Evolutionary conservation across 148 eudicot species (phyloP).

Genomic region (Diospyros lotus): DNA sequence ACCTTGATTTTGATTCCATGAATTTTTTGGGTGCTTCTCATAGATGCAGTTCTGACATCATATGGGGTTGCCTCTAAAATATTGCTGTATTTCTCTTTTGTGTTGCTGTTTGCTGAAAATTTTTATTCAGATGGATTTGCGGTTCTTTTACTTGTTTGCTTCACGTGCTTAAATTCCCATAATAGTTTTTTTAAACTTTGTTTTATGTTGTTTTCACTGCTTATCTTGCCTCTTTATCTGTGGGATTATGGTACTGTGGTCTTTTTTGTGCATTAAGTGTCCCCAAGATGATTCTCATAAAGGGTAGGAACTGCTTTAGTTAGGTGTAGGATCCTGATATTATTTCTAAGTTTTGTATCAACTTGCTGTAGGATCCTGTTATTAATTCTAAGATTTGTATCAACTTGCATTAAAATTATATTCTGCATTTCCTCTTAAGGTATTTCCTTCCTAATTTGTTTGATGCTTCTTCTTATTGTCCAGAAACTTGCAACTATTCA

Average conservation of each 20-base stretch:
- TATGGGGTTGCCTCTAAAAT: neutral
- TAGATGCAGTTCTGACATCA: slow-evolving; percentile 4
- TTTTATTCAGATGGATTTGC: neutral
- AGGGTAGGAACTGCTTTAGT: no score
- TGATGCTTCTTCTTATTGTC: slow-evolving; percentile 14
- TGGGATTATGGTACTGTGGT: neutral
- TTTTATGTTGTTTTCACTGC: no score
- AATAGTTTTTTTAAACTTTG: no score
- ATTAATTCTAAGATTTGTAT: neutral
- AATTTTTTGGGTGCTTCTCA: neutral
- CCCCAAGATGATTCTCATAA: no score
- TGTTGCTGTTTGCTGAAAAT: neutral
- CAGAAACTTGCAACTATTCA: slow-evolving; percentile 58
- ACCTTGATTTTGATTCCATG: neutral
- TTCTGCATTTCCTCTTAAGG: neutral
- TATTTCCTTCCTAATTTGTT: neutral
- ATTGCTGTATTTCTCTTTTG: neutral
- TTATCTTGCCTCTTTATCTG: no score
- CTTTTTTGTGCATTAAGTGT: neutral
- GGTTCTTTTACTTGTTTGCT: neutral
- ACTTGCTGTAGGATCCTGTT: neutral
- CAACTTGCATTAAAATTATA: neutral
- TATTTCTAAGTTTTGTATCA: no score
- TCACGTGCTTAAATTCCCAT: neutral
- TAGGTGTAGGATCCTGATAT: no score